These are phyloP conservation scores for Salvia splendens DNA, from an alignment of 257 asterid species.

Conservation along the genomic window DNA sequence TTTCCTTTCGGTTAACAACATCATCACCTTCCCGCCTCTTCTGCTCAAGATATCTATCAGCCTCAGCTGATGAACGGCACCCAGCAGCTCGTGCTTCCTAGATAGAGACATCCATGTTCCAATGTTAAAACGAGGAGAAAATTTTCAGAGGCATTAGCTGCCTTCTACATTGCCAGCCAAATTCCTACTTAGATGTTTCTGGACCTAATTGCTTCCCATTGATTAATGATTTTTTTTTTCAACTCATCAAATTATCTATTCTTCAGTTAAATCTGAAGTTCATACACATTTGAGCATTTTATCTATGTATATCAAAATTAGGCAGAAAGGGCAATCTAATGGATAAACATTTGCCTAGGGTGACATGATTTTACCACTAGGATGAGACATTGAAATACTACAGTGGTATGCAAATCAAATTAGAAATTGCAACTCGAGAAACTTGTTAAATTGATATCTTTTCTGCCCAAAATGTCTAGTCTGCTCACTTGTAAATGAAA, in stretches of 20 bases:
- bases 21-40: constrained; percentile 61
- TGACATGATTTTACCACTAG: no score
- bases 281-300: no score
- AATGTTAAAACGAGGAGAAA: neutral
- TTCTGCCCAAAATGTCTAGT: neutral
- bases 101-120: constrained; percentile 34
- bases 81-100: constrained; percentile 89
- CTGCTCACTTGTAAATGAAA: neutral
- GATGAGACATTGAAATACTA: no score
- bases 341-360: neutral
- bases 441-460: neutral
- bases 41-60: constrained; percentile 62
- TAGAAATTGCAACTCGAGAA: neutral
- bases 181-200: no score
- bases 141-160: no score
- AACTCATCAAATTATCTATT: no score
- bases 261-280: no score
- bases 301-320: no score
- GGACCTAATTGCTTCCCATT: neutral
- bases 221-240: no score
- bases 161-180: no score
- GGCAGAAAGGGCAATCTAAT: neutral
- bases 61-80: constrained; percentile 67
- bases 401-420: neutral
- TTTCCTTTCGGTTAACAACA: constrained; percentile 49